Conservation (phyloP, 1,139 yeast species). For the Petasospora rhodanensis region DNA sequence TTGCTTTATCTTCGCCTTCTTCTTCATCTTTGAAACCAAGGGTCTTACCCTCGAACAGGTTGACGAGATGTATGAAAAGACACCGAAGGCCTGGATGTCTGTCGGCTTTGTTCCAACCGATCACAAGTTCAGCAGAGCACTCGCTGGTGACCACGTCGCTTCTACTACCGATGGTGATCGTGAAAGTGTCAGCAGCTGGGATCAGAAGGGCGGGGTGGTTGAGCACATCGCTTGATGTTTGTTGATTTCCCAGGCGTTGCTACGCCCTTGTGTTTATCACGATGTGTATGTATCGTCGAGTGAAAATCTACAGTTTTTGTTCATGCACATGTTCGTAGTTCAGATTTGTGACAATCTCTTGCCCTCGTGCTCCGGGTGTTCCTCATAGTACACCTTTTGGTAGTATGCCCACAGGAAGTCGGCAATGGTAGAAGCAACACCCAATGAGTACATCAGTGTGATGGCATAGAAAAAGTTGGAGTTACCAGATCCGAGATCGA, state of each 20-base stretch:
- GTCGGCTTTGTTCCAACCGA: conserved; percentile 40
- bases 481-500: conserved; percentile 89
- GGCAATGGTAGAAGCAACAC: conserved; percentile 61
- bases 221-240: conserved; percentile 5
- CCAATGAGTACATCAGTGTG: conserved; percentile 74
- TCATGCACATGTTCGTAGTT: not conserved
- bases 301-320: not conserved
- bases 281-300: too few species aligned
- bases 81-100: conserved; percentile 39
- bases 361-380: conserved; percentile 14
- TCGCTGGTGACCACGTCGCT: conserved; percentile 12
- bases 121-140: conserved; percentile 30
- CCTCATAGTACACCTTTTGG: conserved; percentile 63
- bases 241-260: too few species aligned
- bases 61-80: conserved; percentile 48
- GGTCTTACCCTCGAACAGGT: conserved; percentile 64
- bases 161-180: not conserved
- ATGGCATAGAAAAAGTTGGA: conserved; percentile 95
- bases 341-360: conserved; percentile 29
- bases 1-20: conserved; percentile 47
- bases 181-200: not conserved
- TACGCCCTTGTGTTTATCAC: too few species aligned
- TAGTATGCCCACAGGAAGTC: conserved; percentile 84
- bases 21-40: conserved; percentile 61
- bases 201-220: conserved; percentile 1